Conservation (phyloP, 164 flowering plant genomes). For the Magnolia changhungtana region DNA sequence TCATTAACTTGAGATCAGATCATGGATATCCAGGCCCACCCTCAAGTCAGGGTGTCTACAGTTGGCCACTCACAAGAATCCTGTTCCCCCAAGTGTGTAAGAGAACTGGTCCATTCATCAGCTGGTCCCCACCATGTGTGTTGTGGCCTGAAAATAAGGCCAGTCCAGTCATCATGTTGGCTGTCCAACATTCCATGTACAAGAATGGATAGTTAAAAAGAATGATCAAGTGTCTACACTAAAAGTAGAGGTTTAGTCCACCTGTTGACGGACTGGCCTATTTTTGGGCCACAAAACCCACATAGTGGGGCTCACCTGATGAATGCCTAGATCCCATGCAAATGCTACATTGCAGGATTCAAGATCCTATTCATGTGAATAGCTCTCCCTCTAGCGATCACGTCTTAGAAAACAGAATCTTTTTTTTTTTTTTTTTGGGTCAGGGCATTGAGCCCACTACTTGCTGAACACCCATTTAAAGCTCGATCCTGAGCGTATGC, state of each 20-base stretch:
- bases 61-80: too few species aligned
- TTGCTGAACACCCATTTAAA: too few species aligned
- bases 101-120: too few species aligned
- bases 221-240: too few species aligned
- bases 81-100: too few species aligned
- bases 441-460: too few species aligned
- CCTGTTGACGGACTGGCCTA: not conserved
- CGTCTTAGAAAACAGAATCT: not conserved
- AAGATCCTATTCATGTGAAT: not conserved
- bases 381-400: not conserved
- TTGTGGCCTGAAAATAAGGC: not conserved
- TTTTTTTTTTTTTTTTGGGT: too few species aligned
- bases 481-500: too few species aligned
- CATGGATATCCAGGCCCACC: too few species aligned
- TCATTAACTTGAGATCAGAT: too few species aligned
- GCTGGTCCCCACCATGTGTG: not conserved
- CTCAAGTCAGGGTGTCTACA: too few species aligned
- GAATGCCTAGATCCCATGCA: not conserved
- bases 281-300: not conserved
- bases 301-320: not conserved
- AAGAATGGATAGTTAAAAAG: not conserved
- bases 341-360: not conserved
- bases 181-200: not conserved
- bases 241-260: not conserved
- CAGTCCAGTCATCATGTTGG: not conserved